Evolutionary conservation across 2,329 filamentous ascomycete species (phyloP), one percentile per base, ranked within the genome.

Genomic region (Colletotrichum truncatum): DNA sequence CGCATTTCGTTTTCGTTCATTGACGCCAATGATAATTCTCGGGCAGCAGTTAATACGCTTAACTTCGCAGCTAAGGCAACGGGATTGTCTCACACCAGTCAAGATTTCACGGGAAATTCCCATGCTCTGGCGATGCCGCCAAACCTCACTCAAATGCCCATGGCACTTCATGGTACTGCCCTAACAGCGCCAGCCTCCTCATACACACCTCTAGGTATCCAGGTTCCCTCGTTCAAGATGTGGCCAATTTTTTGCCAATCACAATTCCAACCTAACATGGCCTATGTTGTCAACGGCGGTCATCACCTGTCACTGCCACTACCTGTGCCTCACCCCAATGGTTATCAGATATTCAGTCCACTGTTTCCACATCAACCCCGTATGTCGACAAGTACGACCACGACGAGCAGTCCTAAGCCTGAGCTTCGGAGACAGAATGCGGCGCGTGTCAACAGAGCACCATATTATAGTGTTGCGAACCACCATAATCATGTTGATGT

Each of bases 401-500:
- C 54, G 30, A 72, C 78, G 10, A 64, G 72, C 1, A 77, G 75
- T 56, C 68, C 70, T 3, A 77, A 79, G 36, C 68, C 72, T 16
- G 81, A 84, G 26, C 71, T 73, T 55, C 84, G 84, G 10, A 82
- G 85, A 52, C 82, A 87, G 64, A 81, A 84, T 70, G 81, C 82
- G 23, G 77, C 80, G 62, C 77, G 84, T 21, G 75, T 85, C 38
- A 76, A 76, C 48, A 73, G 85, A 68, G 78, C 82, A 11, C 74
- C 81, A n/a, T 81, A 81, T 60, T 81, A 82, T 69, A 84, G 80
- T 59, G 76, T 80, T 5, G 75, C 81, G 2, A 82, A 81, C 28
- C 84, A 87, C 65, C 87, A 89, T 71, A 91, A 90, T 62, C 82
- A 87, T 23, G 88, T 91, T 5, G 88, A 90, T 66, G 81, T 88